Percentiles rank a stretch among this genome's conserved stretches.
These are phyloP conservation scores for Chrysopogon serrulatus DNA, from an alignment of 176 grass and related monocot genomes.

Conservation along the genomic window DNA sequence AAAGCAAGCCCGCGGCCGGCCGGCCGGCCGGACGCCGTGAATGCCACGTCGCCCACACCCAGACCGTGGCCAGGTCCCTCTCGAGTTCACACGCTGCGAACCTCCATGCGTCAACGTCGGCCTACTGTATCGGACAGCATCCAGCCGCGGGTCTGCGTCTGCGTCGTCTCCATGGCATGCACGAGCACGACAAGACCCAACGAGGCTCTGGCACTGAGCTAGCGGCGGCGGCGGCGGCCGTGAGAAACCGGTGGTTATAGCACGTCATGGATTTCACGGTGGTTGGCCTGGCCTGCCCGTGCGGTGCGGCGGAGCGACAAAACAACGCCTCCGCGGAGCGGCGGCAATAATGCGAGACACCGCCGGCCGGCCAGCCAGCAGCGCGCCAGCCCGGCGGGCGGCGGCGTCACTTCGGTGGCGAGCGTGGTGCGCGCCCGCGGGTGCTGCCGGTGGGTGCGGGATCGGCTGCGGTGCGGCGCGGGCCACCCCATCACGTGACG, in stretches of 20 bases:
- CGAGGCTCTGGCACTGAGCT: not conserved
- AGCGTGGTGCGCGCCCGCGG: not conserved
- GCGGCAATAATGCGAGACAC: not conserved
- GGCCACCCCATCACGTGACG: conserved; percentile 33
- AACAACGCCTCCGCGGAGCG: not conserved
- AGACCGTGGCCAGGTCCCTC: not conserved
- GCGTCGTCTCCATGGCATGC: not conserved
- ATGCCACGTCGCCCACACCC: not conserved
- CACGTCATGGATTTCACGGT: not conserved
- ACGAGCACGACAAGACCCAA: not conserved
- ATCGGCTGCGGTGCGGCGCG: not conserved
- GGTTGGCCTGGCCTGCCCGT: not conserved
- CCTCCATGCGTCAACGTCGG: not conserved
- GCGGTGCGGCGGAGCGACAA: not conserved
- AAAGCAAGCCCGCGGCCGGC: not conserved
- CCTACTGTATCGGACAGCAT: not conserved
- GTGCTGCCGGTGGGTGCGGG: conserved; percentile 1
- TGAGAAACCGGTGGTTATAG: not conserved
- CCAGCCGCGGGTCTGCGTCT: too few species aligned
- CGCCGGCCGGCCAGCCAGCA: not conserved
- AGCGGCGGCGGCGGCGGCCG: not conserved
- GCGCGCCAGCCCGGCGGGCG: not conserved
- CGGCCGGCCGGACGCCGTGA: not conserved
- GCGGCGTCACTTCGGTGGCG: not conserved
- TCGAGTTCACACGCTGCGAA: not conserved